Evolutionary conservation across 2,329 filamentous ascomycete species (phyloP).

Genomic region (Fusarium concolor): DNA sequence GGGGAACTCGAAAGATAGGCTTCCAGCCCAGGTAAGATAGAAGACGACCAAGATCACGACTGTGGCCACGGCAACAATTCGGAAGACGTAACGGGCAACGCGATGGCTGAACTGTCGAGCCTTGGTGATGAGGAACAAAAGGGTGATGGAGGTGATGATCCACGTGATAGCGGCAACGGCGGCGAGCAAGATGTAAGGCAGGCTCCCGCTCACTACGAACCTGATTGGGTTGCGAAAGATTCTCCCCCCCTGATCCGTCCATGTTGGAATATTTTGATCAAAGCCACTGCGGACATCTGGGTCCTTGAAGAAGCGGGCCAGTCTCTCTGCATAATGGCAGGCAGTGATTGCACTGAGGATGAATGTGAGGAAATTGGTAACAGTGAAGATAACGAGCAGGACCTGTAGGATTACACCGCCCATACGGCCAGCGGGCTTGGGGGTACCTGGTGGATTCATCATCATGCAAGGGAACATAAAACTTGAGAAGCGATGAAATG

Average conservation of each 20-base stretch:
- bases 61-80: slow-evolving; percentile 40
- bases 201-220: background rate
- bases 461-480: slow-evolving; percentile 3
- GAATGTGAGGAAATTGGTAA: slow-evolving; percentile 41
- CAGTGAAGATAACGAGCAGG: slow-evolving; percentile 36
- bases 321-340: background rate
- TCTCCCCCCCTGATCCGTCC: background rate
- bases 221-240: background rate
- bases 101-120: background rate
- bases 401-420: slow-evolving; percentile 23
- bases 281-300: too few species aligned
- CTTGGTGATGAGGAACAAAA: slow-evolving; percentile 22
- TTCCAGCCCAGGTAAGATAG: slow-evolving; percentile 11
- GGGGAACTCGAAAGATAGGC: slow-evolving; percentile 2
- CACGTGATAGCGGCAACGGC: slow-evolving; percentile 25
- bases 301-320: background rate
- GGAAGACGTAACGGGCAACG: slow-evolving; percentile 42
- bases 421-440: background rate
- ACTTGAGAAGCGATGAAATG: background rate
- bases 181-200: slow-evolving; percentile 38
- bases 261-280: too few species aligned
- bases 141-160: slow-evolving; percentile 21
- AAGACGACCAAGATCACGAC: slow-evolving; percentile 29
- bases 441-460: slow-evolving; percentile 9
- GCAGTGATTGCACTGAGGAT: slow-evolving; percentile 31